Evolutionary conservation across 257 asterid species (phyloP), one percentile per base, ranked within the genome.

Genomic region (Phtheirospermum japonicum): DNA sequence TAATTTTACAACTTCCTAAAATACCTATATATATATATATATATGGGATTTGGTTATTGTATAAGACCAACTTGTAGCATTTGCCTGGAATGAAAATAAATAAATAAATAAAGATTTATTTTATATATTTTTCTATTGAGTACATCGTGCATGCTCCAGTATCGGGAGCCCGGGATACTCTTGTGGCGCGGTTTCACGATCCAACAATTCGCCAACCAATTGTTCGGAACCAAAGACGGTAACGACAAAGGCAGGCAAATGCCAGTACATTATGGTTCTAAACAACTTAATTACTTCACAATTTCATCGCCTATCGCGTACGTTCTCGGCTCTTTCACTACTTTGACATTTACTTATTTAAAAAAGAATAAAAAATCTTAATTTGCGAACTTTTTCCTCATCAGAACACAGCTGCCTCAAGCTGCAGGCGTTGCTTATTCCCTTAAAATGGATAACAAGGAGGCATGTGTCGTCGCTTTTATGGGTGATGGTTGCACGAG

Each of bases 381-480:
- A 10, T 50, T 50, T 50, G 45, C 46, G 18, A 48, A 10, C 32
- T 54, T 60, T 61, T 26, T 54, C 11, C 1, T 5, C 57, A 26
- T 13, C 86, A 92, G 99, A 43, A 89, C 99, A 7, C 99, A 93
- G 82, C 83, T 93, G 58, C 97, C 96, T 78, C 99, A 93, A 70
- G 99, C 99, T 20, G 99, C 73, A 1, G 99, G 99, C 1, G 90
- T 79, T 43, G 97, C 97, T 53, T 93, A 93, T 75, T 87, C 99
- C 9, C 88, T 93, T 45, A 93, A 89, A 63, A 83, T 89, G 94
- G 97, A 93, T 16, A 68, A 75, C 11, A 86, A 80, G 81, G 85
- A 87, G 40, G 97, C 99, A 0, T 93, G 99, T 4, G 96, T 60
- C 0, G 83, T 89, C 8, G 80, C 91, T 57, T 89, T 79, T 58